Base-by-base conservation (phyloP, 2,329 filamentous ascomycete genomes). In the Tetracladium maxilliforme region DNA sequence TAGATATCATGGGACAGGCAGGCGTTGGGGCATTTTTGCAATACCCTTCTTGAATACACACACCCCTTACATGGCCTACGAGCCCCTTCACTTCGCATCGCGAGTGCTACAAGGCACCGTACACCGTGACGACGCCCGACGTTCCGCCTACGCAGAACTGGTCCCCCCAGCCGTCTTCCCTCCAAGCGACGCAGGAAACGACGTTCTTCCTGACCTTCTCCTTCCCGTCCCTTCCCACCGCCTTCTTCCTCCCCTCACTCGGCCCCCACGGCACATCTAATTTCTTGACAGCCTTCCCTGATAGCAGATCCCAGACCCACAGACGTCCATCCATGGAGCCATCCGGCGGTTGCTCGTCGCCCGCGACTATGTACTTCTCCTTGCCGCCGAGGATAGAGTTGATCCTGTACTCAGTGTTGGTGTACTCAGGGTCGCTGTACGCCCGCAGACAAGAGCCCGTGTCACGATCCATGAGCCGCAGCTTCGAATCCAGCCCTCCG, bases 281-380 rank as follows among this genome's bases (percentile, higher is more conserved):
- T 35, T 58, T 69, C 16, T 77, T 69, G 30, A 70, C 58, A 25
- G 79, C 45, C 27, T 72, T 66, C 2, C 82, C 86, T 6, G 65
- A 76, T 27, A 93, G 47, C 12, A 92, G 54, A 52, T 94, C 84
- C 87, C 87, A 95, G 2, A 71, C 81, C 56, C 75, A 74, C 6
- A 84, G 51, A 40, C 61, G 60, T 3, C 78, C 79, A 32, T 76
- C 58, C 4, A 52, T 53, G 3, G n/a, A n/a, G n/a, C n/a, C n/a
- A n/a, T n/a, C n/a, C n/a, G 25, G 22, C 21, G 27, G n/a, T n/a
- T 25, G 4, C 26, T 26, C n/a, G 28, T 24, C 6, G 8, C 87
- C 87, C 25, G 71, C 78, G 4, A 94, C 41, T 2, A 90, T 81
- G 24, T 77, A 75, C 31, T 69, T 73, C 49, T 93, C 87, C 33